These are phyloP conservation scores for Neurospora cerealis DNA, from an alignment of 495 filamentous ascomycete genomes.

Conservation along the genomic window DNA sequence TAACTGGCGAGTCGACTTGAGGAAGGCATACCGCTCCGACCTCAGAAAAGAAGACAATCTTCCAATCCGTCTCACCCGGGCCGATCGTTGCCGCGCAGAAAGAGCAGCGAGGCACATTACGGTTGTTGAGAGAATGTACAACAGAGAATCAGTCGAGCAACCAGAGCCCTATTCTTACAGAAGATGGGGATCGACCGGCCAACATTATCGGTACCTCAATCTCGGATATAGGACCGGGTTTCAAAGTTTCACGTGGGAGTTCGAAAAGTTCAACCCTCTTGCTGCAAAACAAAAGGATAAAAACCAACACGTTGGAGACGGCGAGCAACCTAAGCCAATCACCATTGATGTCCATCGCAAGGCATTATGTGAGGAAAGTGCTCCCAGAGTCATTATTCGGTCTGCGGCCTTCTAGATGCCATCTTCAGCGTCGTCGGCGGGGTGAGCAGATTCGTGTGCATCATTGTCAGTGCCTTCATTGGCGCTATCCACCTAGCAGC, in stretches of 20 bases:
- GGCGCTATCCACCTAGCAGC: not conserved
- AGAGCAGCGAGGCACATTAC: not conserved
- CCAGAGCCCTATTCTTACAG: not conserved
- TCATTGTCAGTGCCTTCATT: not conserved
- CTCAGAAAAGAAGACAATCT: not conserved
- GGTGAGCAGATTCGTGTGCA: not conserved
- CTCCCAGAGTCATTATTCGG: not conserved
- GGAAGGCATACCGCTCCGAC: fast-evolving
- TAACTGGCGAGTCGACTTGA: not conserved
- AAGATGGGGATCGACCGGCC: not conserved
- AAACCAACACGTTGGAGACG: not conserved
- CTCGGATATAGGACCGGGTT: not conserved
- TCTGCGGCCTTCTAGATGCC: not conserved
- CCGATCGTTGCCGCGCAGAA: not conserved
- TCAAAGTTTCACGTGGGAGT: not conserved
- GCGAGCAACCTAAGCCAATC: not conserved
- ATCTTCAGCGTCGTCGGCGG: not conserved
- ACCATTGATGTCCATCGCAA: not conserved
- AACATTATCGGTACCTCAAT: not conserved
- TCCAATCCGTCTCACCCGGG: not conserved
- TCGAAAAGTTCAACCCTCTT: not conserved
- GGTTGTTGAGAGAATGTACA: not conserved
- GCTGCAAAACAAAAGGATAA: not conserved
- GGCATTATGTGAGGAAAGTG: not conserved
- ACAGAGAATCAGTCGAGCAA: not conserved